Base-by-base conservation (phyloP, 2,329 filamentous ascomycete genomes). In the Atkinsonella hypoxylon region DNA sequence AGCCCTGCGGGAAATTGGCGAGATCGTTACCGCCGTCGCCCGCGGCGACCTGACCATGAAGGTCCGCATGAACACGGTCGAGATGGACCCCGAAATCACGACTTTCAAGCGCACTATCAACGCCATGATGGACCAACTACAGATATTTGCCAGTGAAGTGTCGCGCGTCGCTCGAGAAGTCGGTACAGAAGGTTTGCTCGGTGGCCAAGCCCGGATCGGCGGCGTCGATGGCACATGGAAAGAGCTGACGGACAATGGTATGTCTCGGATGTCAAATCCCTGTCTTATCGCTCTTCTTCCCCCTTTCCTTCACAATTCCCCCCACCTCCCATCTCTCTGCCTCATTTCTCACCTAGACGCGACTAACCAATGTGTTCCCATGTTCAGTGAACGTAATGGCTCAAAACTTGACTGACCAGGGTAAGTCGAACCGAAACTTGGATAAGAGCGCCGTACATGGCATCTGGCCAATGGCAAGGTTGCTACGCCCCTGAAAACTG, bases 41-140 rank as follows among this genome's bases (percentile, higher is more conserved):
- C 88, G 89, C 61, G 91, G 91, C 69, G 91, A 97, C 64, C 76
- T 97, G 54, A 95, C 89, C 67, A 96, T 95, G 76, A 95, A 95
- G 71, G 91, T 96, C 56, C 82, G 91, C 62, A 94, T 97, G 67
- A 93, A 96, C 65, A 87, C 87, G 4, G 85, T 94, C 58, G 91
- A 97, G 72, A 93, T 96, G 85, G 91, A 97, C 75, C 89, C 90
- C 30, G 91, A 97, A 75, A 97, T 97, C 62, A 93, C 89, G 30
- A 90, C 89, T 10, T 97, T 97, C 75, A 97, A 97, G 72, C 84
- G 89, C 61, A 96, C 91, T 55, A 97, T 97, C 72, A 97, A 97
- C 67, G 94, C 87, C 58, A 97, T 97, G 91, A 95, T 97, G 81
- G 91, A 97, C 64, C 91, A 96, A 68, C 77, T 97, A 53, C 90